These are phyloP conservation scores for Sclerotinia sclerotiorum DNA, from an alignment of 2,329 filamentous ascomycete species.

Conservation along the genomic window DNA sequence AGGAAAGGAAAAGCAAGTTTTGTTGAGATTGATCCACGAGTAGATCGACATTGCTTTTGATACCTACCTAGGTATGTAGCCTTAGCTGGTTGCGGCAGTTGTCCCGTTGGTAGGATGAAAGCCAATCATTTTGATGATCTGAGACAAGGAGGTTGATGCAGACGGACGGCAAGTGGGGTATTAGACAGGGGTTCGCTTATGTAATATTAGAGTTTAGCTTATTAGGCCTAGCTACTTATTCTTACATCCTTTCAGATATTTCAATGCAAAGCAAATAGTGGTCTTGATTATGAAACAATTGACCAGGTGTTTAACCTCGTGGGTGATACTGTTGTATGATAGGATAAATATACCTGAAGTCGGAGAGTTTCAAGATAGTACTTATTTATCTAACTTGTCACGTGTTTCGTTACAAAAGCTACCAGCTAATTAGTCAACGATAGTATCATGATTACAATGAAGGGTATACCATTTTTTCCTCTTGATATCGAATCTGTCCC, in stretches of 20 bases:
- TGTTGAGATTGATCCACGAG: constrained; percentile 2
- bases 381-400: neutral
- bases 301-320: neutral
- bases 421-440: neutral
- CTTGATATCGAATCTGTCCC: no score
- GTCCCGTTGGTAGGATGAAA: neutral
- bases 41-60: constrained; percentile 5
- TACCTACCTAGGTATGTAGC: no score
- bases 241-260: no score
- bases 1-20: constrained; percentile 4
- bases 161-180: neutral
- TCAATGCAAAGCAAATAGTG: neutral
- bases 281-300: neutral
- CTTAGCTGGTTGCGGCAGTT: neutral
- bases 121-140: constrained; percentile 11
- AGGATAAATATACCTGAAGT: neutral
- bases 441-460: neutral
- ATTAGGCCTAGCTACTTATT: neutral
- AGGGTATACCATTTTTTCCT: no score
- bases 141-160: constrained; percentile 1
- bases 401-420: neutral
- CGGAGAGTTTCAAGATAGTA: neutral
- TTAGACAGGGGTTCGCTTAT: neutral
- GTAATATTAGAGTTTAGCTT: neutral
- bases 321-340: no score